Percentiles rank a stretch among this genome's conserved stretches.
Evolutionary conservation across 257 asterid species (phyloP).

Genomic region (Solanum chilense): DNA sequence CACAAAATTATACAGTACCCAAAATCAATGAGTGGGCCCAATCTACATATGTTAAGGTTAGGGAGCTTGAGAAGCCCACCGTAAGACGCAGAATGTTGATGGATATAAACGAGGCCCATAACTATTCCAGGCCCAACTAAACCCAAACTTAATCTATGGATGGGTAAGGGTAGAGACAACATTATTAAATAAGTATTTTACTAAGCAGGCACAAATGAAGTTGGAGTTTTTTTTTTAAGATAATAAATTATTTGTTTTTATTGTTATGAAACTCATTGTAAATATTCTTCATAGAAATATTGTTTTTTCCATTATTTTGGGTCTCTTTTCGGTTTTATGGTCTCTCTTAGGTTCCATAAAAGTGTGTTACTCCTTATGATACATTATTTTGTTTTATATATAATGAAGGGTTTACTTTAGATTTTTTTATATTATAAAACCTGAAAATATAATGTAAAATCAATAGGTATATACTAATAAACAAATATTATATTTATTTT

Average conservation of each 20-base stretch:
- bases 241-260: background rate
- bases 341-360: background rate
- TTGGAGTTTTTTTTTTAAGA: background rate
- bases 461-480: background rate
- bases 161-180: background rate
- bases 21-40: conserved; percentile 8
- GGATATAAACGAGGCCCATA: background rate
- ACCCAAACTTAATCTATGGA: background rate
- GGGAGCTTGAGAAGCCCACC: background rate
- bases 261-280: background rate
- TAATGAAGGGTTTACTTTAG: background rate
- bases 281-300: background rate
- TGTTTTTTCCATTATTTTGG: background rate
- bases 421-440: background rate
- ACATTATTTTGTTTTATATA: background rate
- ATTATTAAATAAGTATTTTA: background rate
- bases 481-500: background rate
- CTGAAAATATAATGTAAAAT: background rate
- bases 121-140: background rate
- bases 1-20: conserved; percentile 32
- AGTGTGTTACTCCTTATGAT: background rate
- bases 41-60: background rate
- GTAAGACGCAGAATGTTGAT: background rate
- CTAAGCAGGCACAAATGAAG: background rate
- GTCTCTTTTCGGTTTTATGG: background rate